Conservation (phyloP, 116 monocot genomes). For the Trichopus zeylanicus region DNA sequence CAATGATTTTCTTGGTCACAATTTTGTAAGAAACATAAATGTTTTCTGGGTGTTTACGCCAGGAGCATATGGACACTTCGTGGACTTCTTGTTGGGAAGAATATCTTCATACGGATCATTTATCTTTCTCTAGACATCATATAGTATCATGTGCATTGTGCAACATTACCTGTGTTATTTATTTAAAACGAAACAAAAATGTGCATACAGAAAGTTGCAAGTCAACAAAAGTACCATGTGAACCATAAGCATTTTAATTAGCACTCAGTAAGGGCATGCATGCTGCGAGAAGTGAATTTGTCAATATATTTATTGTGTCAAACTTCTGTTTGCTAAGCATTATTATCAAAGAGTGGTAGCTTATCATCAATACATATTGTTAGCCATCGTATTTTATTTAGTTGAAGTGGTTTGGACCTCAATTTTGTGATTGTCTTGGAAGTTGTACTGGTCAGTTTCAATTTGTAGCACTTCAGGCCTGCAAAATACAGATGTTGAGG, state of each 20-base stretch:
- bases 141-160: no score
- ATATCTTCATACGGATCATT: no score
- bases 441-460: neutral
- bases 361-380: neutral
- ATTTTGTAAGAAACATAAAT: no score
- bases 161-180: no score
- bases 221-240: neutral
- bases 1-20: no score
- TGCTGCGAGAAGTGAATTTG: neutral
- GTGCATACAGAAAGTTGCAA: no score
- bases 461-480: neutral
- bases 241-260: neutral
- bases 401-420: neutral
- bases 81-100: no score
- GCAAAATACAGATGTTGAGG: neutral
- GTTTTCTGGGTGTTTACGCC: no score
- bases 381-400: neutral
- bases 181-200: neutral
- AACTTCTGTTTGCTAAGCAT: neutral
- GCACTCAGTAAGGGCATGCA: neutral
- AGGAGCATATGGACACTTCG: no score
- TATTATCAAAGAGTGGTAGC: neutral
- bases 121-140: no score
- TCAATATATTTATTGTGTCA: neutral
- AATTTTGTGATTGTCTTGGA: neutral